These are phyloP conservation scores for Scleroderma bovista DNA, from an alignment of 768 basidiomycete genomes.

Conservation along the genomic window DNA sequence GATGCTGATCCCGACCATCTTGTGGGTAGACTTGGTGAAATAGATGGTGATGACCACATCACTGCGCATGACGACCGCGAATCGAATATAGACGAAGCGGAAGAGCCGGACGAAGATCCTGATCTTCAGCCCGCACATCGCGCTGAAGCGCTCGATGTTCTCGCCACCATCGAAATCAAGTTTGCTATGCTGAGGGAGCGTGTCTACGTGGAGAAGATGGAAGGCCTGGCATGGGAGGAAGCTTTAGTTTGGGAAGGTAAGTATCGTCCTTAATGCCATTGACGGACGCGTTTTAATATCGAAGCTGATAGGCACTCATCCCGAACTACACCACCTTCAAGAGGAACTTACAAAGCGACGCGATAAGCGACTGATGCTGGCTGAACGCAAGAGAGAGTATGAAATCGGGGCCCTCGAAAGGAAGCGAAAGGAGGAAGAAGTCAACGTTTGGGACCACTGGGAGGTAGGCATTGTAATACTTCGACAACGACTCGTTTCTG, in stretches of 20 bases:
- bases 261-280: conserved; percentile 20
- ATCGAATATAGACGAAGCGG: conserved; percentile 11
- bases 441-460: conserved; percentile 88
- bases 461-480: conserved; percentile 44
- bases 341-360: conserved; percentile 71
- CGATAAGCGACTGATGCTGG: conserved; percentile 77
- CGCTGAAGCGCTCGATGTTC: conserved; percentile 81
- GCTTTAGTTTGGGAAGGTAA: conserved; percentile 69
- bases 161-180: conserved; percentile 88
- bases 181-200: conserved; percentile 84
- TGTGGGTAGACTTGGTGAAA: conserved; percentile 11
- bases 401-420: conserved; percentile 60
- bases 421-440: conserved; percentile 64
- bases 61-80: conserved; percentile 7
- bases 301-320: conserved; percentile 63
- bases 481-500: background rate
- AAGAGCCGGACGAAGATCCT: conserved; percentile 41
- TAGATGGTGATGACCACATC: conserved; percentile 31
- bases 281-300: background rate
- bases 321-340: conserved; percentile 79
- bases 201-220: conserved; percentile 93
- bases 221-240: conserved; percentile 85
- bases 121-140: conserved; percentile 80
- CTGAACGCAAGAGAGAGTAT: conserved; percentile 64
- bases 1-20: conserved; percentile 11